phyloP scores from a whole-genome alignment of 306 rosid species.

The Psophocarpus tetragonolobus region DNA sequence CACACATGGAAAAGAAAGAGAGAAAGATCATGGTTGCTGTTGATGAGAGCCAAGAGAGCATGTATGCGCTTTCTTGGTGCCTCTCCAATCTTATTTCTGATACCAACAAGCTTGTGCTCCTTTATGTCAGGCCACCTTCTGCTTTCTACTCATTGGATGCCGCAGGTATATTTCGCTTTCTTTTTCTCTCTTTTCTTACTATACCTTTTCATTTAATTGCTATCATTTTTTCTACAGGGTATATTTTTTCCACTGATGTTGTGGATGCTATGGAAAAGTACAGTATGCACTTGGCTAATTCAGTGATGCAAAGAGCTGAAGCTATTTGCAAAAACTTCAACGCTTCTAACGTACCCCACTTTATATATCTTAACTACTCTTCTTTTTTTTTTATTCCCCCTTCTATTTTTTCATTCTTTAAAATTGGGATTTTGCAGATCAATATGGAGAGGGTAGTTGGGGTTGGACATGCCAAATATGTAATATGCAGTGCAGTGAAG shows the following conservation, averaged over 20 bases:
- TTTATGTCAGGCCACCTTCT: conserved; percentile 75
- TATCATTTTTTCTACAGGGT: conserved; percentile 56
- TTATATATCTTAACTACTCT: not conserved
- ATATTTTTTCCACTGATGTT: conserved; percentile 56
- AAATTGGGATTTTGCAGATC: conserved; percentile 48
- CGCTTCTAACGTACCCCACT: conserved; percentile 29
- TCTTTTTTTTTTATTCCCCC: too few species aligned
- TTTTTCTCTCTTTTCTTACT: too few species aligned
- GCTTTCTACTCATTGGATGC: conserved; percentile 61
- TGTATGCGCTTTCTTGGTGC: conserved; percentile 82
- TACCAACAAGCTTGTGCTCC: conserved; percentile 57
- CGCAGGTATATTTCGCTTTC: conserved; percentile 53
- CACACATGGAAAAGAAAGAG: conserved; percentile 41
- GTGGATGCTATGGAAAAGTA: conserved; percentile 58
- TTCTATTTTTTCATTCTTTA: not conserved
- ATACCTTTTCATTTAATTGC: too few species aligned
- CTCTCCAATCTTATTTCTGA: conserved; percentile 54
- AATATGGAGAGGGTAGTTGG: conserved; percentile 62
- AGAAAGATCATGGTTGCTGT: conserved; percentile 71
- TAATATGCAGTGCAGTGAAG: conserved; percentile 67
- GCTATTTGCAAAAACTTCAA: conserved; percentile 48
- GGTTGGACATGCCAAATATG: conserved; percentile 74
- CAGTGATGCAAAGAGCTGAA: conserved; percentile 81
- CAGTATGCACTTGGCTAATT: conserved; percentile 48
- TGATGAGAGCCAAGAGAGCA: conserved; percentile 88